These are phyloP conservation scores for Rhinocladiella mackenziei DNA, from an alignment of 2,329 filamentous ascomycete species.

Conservation along the genomic window DNA sequence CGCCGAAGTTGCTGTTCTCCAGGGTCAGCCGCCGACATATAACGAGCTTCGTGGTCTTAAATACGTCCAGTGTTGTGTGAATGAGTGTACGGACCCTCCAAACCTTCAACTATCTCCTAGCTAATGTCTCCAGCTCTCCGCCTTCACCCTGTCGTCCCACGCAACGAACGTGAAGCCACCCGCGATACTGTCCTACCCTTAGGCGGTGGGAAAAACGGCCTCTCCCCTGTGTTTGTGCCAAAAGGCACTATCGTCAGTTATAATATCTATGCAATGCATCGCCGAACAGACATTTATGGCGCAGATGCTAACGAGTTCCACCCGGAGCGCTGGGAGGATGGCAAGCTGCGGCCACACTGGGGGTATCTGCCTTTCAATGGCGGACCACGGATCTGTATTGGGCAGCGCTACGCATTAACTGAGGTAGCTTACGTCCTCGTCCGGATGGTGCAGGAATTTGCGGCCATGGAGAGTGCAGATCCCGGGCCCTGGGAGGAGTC, in stretches of 20 bases:
- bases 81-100: slow-evolving; percentile 16
- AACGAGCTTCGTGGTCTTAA: slow-evolving; percentile 19
- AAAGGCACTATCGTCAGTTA: slow-evolving; percentile 44
- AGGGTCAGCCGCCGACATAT: slow-evolving; percentile 19
- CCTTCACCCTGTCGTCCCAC: slow-evolving; percentile 39
- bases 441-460: too few relatives aligned
- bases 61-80: slow-evolving; percentile 28
- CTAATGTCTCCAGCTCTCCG: slow-evolving; percentile 41
- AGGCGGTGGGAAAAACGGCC: slow-evolving; percentile 46
- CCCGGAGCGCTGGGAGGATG: slow-evolving; percentile 37
- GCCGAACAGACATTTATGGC: slow-evolving; percentile 32
- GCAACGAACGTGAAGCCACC: slow-evolving; percentile 38
- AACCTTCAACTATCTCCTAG: background rate
- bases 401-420: too few relatives aligned
- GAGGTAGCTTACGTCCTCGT: too few relatives aligned
- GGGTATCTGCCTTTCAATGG: slow-evolving; percentile 28
- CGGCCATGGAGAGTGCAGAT: too few relatives aligned
- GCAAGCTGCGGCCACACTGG: slow-evolving; percentile 23
- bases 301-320: slow-evolving; percentile 32
- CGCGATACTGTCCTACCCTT: slow-evolving; percentile 45
- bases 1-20: slow-evolving; percentile 25
- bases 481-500: too few relatives aligned
- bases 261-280: slow-evolving; percentile 38
- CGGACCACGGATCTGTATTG: slow-evolving; percentile 26
- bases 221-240: slow-evolving; percentile 46